Percentiles rank a stretch among this genome's conserved stretches.
These are phyloP conservation scores for Xerocomellus chrysenteron DNA, from an alignment of 768 basidiomycete species.

Conservation along the genomic window DNA sequence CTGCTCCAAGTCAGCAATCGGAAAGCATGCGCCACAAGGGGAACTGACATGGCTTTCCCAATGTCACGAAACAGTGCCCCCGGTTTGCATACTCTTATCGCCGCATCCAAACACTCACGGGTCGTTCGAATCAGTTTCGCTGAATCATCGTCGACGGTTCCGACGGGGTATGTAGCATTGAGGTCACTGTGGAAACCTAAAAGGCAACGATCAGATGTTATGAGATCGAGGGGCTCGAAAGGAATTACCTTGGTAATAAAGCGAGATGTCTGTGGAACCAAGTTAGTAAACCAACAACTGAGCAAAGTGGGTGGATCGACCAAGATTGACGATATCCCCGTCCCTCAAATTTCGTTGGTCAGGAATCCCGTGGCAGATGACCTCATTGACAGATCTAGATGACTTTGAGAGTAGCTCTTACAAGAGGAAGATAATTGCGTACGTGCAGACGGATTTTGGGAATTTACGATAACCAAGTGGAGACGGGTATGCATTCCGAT, in stretches of 20 bases:
- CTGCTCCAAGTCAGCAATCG: conserved; percentile 36
- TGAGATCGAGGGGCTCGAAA: not conserved
- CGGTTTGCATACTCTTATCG: conserved; percentile 92
- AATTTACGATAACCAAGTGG: conserved; percentile 89
- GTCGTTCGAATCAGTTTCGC: conserved; percentile 79
- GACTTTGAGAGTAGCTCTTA: not conserved
- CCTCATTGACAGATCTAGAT: conserved; percentile 85
- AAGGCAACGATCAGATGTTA: not conserved
- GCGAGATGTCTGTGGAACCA: conserved; percentile 59
- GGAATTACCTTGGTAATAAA: conserved; percentile 70
- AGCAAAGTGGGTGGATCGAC: conserved; percentile 38
- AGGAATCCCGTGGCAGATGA: conserved; percentile 96
- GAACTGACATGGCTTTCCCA: conserved; percentile 76
- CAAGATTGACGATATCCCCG: conserved; percentile 96
- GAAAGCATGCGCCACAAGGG: conserved; percentile 11
- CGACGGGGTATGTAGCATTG: conserved; percentile 92
- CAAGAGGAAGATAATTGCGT: conserved; percentile 34
- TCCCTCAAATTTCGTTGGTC: conserved; percentile 80
- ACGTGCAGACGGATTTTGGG: conserved; percentile 98
- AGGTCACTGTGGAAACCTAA: conserved; percentile 89
- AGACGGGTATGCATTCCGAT: conserved; percentile 90
- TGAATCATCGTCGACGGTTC: conserved; percentile 80
- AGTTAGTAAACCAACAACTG: conserved; percentile 18
- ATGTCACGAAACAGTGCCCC: conserved; percentile 87
- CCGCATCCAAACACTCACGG: conserved; percentile 80